Base-by-base conservation (phyloP, 202 grass and related monocot species). In the Bolboschoenoplectus hybrid region DNA sequence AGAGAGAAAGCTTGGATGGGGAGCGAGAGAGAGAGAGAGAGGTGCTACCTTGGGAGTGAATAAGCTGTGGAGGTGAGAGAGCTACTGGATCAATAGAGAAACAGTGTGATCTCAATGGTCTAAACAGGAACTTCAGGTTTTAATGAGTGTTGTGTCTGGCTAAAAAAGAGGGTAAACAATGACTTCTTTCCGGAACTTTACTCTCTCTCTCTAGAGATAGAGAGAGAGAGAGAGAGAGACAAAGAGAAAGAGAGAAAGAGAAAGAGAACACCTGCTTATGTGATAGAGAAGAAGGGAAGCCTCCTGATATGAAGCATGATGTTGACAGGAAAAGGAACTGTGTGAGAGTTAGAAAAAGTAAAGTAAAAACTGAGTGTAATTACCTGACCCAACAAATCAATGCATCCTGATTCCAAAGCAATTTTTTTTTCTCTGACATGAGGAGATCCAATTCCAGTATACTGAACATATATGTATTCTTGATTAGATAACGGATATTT, bases 101-200 rank as follows among this genome's bases (percentile, higher is more conserved):
- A 84, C 43, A 83, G 81, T 72, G 65, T 67, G 50, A 19, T 63
- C 58, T 71, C 67, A 67, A 84, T 84, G 85, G 39, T 52, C 78
- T 80, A 79, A 26, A 86, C 57, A 80, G 74, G 73, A 80, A 53
- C 19, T 69, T 77, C 46, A 79, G 35, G 56, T 79, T 16, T 63
- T 77, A 63, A 86, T 77, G 45, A 17, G 58, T 43, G 9, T 13
- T 63, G 84, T 74, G 83, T 64, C 45, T 76, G 69, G 4, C 81
- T 84, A 84, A 64, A 61, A 50, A 77, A 56, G 45, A 52, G 60
- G 67, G 76, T 80, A 60, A 80, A 80, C 17, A 38, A 53, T 44
- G 76, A 61, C 76, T 43, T 61, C 53, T 61, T 61, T 20, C 43
- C 20, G 45, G 45, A 70, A 50, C 44, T 32, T 39, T 56, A 77